phyloP scores from a whole-genome alignment of 352 stramenopile genomes.

The Phytophthora pini region DNA sequence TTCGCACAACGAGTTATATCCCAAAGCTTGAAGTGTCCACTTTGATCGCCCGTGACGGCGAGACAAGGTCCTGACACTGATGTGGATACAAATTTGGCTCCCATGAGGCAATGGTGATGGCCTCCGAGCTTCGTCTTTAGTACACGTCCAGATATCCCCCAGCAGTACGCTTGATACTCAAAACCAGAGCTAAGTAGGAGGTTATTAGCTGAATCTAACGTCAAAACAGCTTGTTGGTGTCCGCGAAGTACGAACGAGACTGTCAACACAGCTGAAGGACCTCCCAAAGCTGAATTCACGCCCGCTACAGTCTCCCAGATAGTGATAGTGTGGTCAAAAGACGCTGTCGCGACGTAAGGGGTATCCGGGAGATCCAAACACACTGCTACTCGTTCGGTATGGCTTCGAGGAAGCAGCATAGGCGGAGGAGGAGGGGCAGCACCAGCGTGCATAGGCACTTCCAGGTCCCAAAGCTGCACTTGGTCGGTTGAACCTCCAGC shows the following conservation, averaged over 20 bases:
- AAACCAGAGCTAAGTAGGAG: conserved; percentile 81
- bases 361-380: conserved; percentile 61
- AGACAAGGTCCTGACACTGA: conserved; percentile 28
- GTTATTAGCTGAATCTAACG: conserved; percentile 63
- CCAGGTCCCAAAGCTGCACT: conserved; percentile 73
- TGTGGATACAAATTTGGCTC: conserved; percentile 65
- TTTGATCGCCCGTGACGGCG: conserved; percentile 73
- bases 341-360: conserved; percentile 71
- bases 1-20: conserved; percentile 66
- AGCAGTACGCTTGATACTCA: conserved; percentile 85
- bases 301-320: conserved; percentile 68
- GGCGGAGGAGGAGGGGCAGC: conserved; percentile 33
- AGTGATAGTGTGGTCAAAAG: conserved; percentile 80
- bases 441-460: conserved; percentile 45
- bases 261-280: conserved; percentile 37
- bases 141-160: conserved; percentile 57
- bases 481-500: conserved; percentile 46
- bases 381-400: conserved; percentile 62
- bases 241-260: conserved; percentile 67
- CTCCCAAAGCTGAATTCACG: conserved; percentile 18
- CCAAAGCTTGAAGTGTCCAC: conserved; percentile 83
- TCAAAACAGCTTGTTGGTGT: conserved; percentile 68
- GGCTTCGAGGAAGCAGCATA: conserved; percentile 35
- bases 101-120: conserved; percentile 74
- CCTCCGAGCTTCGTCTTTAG: conserved; percentile 66